phyloP scores from a whole-genome alignment of 2,329 filamentous ascomycete species.

The Hypoxylon sp. region DNA sequence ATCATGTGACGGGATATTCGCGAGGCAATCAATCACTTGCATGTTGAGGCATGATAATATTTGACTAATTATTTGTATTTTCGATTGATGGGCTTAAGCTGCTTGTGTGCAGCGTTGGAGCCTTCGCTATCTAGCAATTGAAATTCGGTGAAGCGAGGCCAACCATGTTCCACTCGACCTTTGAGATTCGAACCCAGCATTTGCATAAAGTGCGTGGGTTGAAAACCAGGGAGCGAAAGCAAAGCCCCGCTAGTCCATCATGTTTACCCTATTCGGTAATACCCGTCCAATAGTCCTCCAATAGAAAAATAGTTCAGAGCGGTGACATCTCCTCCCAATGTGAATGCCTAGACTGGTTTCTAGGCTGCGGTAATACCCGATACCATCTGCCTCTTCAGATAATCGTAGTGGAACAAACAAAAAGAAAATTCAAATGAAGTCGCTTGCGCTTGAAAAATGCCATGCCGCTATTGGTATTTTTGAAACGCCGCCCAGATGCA shows the following conservation, averaged over 20 bases:
- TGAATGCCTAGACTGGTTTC: constrained; percentile 43
- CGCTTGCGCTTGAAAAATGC: constrained; percentile 54
- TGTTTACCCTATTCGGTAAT: constrained; percentile 51
- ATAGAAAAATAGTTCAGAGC: constrained; percentile 50
- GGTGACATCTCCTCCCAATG: constrained; percentile 49
- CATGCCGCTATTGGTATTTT: constrained; percentile 55
- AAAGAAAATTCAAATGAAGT: constrained; percentile 46
- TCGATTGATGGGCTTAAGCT: constrained; percentile 33
- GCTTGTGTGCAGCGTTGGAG: constrained; percentile 27
- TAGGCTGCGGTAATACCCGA: constrained; percentile 40
- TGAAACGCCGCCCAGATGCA: constrained; percentile 58
- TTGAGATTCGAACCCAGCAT: constrained; percentile 42
- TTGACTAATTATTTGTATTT: constrained; percentile 40
- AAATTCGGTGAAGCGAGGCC: constrained; percentile 39
- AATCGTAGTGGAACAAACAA: constrained; percentile 42
- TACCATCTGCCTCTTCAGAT: constrained; percentile 26
- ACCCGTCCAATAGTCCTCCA: constrained; percentile 45
- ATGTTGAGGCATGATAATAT: constrained; percentile 11
- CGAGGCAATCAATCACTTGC: constrained; percentile 28
- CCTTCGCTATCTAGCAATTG: constrained; percentile 43
- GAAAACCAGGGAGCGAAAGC: constrained; percentile 52
- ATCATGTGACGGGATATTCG: constrained; percentile 31
- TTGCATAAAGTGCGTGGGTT: constrained; percentile 27
- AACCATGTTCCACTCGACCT: constrained; percentile 50
- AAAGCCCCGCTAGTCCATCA: constrained; percentile 37